Evolutionary conservation across 768 basidiomycete species (phyloP), one percentile per base, ranked within the genome.

Genomic region (Agaricus sinodeliciosus): DNA sequence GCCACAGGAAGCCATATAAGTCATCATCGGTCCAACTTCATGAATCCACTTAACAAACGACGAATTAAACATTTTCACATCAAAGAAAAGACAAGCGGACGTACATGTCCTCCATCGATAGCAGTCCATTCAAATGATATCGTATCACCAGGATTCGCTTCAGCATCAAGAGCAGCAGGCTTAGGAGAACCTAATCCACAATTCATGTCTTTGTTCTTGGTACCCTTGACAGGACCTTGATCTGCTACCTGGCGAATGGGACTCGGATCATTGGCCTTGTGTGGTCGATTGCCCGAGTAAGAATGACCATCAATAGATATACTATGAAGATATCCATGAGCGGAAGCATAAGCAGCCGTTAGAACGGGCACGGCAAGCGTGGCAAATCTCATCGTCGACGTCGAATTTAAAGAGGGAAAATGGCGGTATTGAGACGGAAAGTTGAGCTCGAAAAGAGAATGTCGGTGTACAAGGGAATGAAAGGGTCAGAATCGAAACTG

Each of bases 1-100:
- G 0, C 78, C 78, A 61, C 88, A 90, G 26, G 71, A 67, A 1
- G 85, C 76, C 77, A 90, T 76, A 63, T 90, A 90, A 34, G 84
- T 87, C 68, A 89, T 69, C 69, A 87, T 70, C 8, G 86, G 87
- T 3, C 86, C 87, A 13, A 69, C 80, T 54, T 84, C 68, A 59
- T 87, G 74, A 19, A 70, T 70, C 73, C 73, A 75, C 74, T n/a
- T 75, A 48, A 0, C 51, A 48, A 26, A 27, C n/a, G 19, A 9
- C 37, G 6, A 7, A 8, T 8, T 41, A n/a, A 50, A 34, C 22
- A 51, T 43, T 35, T 9, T 3, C 9, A 1, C 0, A 48, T 50
- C 40, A 45, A 3, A 57, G n/a, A 8, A 31, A 25, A 2, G 4
- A 9, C 34, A 9, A 45, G 44, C 48, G 49, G 3, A 65, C 72